Evolutionary conservation across 73 alveolate species (phyloP).

Genomic region (Effrenium voratum): DNA sequence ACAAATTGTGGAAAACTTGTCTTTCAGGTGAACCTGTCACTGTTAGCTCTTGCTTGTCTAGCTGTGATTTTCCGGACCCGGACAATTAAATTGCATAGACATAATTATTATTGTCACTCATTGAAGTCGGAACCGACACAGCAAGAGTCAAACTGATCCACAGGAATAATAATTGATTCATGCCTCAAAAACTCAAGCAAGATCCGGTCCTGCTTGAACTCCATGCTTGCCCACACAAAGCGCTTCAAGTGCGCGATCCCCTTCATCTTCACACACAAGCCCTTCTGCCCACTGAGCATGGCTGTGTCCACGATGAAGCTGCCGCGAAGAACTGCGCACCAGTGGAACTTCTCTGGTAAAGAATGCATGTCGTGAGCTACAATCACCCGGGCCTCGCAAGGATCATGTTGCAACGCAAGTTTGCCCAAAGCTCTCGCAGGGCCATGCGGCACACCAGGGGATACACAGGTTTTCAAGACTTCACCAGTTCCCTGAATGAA

Average conservation of each 20-base stretch:
- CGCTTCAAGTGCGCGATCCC: background rate
- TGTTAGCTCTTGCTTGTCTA: too few species aligned
- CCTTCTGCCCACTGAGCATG: background rate
- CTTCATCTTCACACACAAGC: background rate
- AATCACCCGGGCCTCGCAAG: background rate
- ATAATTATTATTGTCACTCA: too few species aligned
- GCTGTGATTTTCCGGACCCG: too few species aligned
- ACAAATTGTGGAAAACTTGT: background rate
- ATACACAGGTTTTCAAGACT: background rate
- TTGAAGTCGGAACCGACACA: too few species aligned
- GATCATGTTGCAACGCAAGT: background rate
- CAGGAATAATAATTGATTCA: too few species aligned
- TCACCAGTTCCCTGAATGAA: background rate
- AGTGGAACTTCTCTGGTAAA: background rate
- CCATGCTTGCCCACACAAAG: background rate
- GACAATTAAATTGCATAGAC: too few species aligned
- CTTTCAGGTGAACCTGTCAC: too few species aligned
- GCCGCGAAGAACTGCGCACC: background rate
- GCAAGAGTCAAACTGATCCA: too few species aligned
- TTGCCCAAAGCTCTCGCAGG: background rate
- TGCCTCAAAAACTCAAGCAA: too few species aligned
- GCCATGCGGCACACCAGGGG: background rate
- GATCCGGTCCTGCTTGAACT: background rate
- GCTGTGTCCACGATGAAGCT: background rate
- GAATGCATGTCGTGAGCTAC: background rate